These are phyloP conservation scores for Calamus simplicifolius DNA, from an alignment of 176 grass and related monocot species.

Conservation along the genomic window DNA sequence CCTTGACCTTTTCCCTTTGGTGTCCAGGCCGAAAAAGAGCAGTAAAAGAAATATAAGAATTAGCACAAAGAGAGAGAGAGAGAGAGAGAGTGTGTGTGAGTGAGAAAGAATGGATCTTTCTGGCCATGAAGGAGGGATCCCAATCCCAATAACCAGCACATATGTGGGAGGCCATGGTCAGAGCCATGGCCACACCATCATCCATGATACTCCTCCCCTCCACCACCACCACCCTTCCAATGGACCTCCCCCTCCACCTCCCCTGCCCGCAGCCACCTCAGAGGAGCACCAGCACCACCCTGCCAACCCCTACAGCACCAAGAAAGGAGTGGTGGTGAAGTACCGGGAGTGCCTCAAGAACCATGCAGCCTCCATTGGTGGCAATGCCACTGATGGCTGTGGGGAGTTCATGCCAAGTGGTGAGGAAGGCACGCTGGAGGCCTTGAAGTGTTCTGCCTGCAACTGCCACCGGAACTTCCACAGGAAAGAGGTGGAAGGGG, in stretches of 20 bases:
- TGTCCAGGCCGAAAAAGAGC: slow-evolving; percentile 2
- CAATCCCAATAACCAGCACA: slow-evolving; percentile 70
- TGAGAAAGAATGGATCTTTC: slow-evolving; percentile 70
- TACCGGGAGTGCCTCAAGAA: slow-evolving; percentile 97
- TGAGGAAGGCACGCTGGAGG: slow-evolving; percentile 54
- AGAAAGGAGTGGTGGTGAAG: slow-evolving; percentile 25
- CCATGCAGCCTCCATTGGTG: slow-evolving; percentile 85
- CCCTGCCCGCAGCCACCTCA: neutral
- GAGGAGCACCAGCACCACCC: slow-evolving; percentile 16
- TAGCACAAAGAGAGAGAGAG: slow-evolving; percentile 13
- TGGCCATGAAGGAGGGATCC: slow-evolving; percentile 65
- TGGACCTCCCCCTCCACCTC: slow-evolving; percentile 8
- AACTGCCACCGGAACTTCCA: slow-evolving; percentile 89
- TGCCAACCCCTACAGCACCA: slow-evolving; percentile 13
- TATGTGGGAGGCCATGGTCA: slow-evolving; percentile 39
- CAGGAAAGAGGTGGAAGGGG: slow-evolving; percentile 55
- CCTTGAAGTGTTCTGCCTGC: slow-evolving; percentile 74
- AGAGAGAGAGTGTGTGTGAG: slow-evolving; percentile 31
- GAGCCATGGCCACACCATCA: slow-evolving; percentile 28
- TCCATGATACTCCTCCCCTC: slow-evolving; percentile 37
- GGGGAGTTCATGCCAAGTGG: slow-evolving; percentile 86
- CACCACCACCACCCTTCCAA: slow-evolving; percentile 23
- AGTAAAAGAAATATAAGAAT: slow-evolving; percentile 1
- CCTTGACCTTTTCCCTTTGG: slow-evolving; percentile 6
- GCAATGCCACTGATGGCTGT: slow-evolving; percentile 76